These are phyloP conservation scores for Chiua sp. DNA, from an alignment of 1,284 basidiomycete species.

Conservation along the genomic window DNA sequence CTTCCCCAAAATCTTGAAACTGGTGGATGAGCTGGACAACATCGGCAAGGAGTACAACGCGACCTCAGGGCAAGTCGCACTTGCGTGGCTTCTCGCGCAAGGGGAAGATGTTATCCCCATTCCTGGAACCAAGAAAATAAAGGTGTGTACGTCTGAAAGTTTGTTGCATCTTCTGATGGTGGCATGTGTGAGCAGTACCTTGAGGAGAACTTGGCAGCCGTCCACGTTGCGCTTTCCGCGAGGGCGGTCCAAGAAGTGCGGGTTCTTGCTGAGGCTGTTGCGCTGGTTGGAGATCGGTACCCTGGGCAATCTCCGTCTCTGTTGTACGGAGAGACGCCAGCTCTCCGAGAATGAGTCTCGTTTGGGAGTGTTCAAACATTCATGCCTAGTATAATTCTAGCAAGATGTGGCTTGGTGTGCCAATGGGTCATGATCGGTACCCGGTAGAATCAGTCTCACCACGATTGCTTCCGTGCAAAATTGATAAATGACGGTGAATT, in stretches of 20 bases:
- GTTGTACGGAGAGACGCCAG: constrained; percentile 25
- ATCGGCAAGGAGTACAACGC: constrained; percentile 40
- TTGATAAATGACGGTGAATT: no score
- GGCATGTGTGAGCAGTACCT: constrained; percentile 37
- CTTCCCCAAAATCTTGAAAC: constrained; percentile 47
- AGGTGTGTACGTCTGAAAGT: constrained; percentile 16
- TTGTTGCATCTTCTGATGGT: neutral
- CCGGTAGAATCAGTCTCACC: no score
- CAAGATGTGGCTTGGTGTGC: no score
- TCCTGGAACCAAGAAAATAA: constrained; percentile 36
- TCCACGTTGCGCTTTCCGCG: constrained; percentile 34
- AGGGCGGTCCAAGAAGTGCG: constrained; percentile 43
- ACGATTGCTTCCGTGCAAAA: no score
- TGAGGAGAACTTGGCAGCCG: constrained; percentile 45
- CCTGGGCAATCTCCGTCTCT: neutral
- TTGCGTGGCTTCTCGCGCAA: constrained; percentile 53
- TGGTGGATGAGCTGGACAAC: constrained; percentile 42
- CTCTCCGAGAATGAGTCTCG: neutral
- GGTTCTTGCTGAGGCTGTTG: constrained; percentile 30
- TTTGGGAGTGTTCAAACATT: no score
- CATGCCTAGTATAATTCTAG: no score
- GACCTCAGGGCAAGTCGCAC: constrained; percentile 49
- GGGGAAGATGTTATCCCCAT: constrained; percentile 43
- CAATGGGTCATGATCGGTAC: no score
- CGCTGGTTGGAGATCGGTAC: constrained; percentile 28